Conservation (phyloP, 2,329 filamentous ascomycete species). For the Aspergillus sp. region DNA sequence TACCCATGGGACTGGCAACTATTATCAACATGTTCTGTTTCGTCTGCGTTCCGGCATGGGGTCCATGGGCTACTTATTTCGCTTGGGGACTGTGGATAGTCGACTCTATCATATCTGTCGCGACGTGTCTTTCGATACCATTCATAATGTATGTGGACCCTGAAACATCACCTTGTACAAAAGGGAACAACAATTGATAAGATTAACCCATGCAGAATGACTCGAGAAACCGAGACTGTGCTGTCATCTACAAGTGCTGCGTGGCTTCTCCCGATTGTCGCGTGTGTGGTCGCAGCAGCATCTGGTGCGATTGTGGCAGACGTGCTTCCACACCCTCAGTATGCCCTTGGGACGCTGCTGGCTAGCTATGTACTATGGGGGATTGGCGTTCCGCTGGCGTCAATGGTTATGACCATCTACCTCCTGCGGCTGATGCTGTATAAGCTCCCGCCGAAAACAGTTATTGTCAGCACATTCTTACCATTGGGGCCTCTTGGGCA, state of each 20-base stretch:
- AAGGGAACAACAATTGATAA: neutral
- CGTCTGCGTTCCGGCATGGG: conserved; percentile 51
- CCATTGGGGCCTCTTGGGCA: conserved; percentile 58
- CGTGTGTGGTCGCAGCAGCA: conserved; percentile 55
- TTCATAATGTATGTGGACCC: neutral
- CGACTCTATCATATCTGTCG: conserved; percentile 43
- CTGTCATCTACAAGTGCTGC: conserved; percentile 53
- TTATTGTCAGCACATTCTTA: conserved; percentile 59
- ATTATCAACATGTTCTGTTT: conserved; percentile 56
- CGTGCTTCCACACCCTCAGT: conserved; percentile 44
- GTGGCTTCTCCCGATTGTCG: conserved; percentile 57
- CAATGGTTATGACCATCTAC: conserved; percentile 58
- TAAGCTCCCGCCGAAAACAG: conserved; percentile 55
- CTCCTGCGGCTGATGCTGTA: conserved; percentile 58
- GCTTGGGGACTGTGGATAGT: conserved; percentile 52
- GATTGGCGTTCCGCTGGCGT: conserved; percentile 50
- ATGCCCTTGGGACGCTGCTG: conserved; percentile 54
- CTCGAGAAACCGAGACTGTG: neutral
- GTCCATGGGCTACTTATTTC: conserved; percentile 44
- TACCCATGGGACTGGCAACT: conserved; percentile 59
- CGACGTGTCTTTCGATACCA: conserved; percentile 19
- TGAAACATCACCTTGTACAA: neutral
- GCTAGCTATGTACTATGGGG: conserved; percentile 62
- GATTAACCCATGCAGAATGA: neutral
- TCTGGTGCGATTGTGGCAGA: conserved; percentile 54